Base-by-base conservation (phyloP, 139 green algal genomes). In the Yamagishiella unicocca region DNA sequence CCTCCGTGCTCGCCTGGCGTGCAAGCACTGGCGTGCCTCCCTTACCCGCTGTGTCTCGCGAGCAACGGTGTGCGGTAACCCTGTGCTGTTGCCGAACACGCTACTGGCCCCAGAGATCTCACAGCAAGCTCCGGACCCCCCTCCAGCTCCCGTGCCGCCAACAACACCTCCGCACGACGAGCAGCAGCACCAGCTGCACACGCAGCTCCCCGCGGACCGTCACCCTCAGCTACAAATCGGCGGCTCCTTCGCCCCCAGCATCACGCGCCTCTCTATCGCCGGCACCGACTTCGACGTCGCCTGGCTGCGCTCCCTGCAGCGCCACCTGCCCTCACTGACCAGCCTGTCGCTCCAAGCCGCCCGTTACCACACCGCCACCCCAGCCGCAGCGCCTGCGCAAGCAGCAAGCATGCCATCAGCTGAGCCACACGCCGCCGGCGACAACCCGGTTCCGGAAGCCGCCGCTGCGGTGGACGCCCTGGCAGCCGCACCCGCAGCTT, bases 1-100 rank as follows among this genome's bases (percentile, higher is more conserved):
- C n/a, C 80, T 86, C 9, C 62, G 80, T 2, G 62, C 80, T 0
- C 64, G 80, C 29, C 62, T 78, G 38, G 80, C 31, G 19, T 86
- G 80, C 80, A 66, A 37, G 31, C 80, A 77, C 80, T 86, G 80
- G 80, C 62, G 67, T 64, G 45, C 62, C 45, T 54, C 31, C 64
- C 31, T 86, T 25, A 86, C 43, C 3, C 64, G 64, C 64, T 54
- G 61, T 42, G 2, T 86, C 31, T 45, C 21, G 3, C n/a, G 64
- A 21, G 21, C 27, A 4, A 68, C n/a, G 2, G 21, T 86, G 25
- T 77, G 67, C 80, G 61, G 38, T 17, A 25, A 35, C 14, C 4
- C 55, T 1, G 46, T 71, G 53, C 50, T 33, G 29, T 33, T 82
- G 19, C 74, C 29, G 33, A 9, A 67, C 58, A 67, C 58, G 58